Base-by-base conservation (phyloP, 345 rosid species). In the Citrus trifoliata region DNA sequence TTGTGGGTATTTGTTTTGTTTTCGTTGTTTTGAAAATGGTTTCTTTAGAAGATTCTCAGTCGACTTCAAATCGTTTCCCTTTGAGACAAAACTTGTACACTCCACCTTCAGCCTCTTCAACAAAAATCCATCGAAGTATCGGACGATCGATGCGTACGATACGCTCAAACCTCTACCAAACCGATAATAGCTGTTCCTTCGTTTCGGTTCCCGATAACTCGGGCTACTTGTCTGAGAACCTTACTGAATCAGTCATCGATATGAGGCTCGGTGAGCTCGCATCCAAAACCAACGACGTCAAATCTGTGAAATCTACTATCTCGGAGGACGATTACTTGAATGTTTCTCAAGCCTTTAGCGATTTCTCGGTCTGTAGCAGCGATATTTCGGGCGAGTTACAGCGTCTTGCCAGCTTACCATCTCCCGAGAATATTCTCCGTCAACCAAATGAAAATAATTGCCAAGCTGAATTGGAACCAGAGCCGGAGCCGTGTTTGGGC, bases 141-240 rank as follows among this genome's bases (percentile, higher is more conserved):
- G 99, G 95, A 68, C 89, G 98, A 10, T 96, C 99, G 42, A 96
- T 94, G 99, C 89, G 99, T 4, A 96, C 98, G 0, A 80, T 93
- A 32, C 94, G 98, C 56, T 93, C 99, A 48, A 87, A 74, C 53
- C 69, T 93, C 66, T 91, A 80, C 86, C 93, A 76, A 71, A 77
- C 78, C 51, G 91, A 86, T 24, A 85, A 78, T 66, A 72, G 84
- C 67, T 85, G 89, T 77, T 89, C 89, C 22, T 88, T 88, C 84
- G 76, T 83, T 69, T 82, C 90, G 3, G 69, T 75, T 40, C 75
- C 88, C 37, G 88, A 87, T 51, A 81, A 70, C 51, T 88, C 93
- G 1, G 87, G 82, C 66, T 90, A 75, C 78, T 85, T 79, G 62
- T 93, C 97, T 66, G 98, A 94, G 80, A 94, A 90, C 76, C 75